phyloP scores from a whole-genome alignment of 371 early-diverging fungal species.

The Saksenaea oblongispora region DNA sequence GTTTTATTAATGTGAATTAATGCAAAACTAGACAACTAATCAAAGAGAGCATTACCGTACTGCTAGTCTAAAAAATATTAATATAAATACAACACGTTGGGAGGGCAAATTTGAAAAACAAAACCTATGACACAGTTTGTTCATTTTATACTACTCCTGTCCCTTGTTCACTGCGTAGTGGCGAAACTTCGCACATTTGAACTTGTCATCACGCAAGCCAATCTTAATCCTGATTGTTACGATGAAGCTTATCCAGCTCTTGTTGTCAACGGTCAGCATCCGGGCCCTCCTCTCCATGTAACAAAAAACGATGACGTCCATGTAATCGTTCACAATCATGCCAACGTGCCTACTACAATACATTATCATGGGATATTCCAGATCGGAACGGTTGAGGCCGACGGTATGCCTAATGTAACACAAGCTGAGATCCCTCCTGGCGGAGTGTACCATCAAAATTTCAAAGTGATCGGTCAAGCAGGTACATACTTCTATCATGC shows the following conservation, averaged over 20 bases:
- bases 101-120: not conserved
- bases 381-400: slow-evolving; percentile 33
- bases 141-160: not conserved
- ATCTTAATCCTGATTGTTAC: slow-evolving; percentile 33
- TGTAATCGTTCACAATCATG: slow-evolving; percentile 32
- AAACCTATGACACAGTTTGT: not conserved
- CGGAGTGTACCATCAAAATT: slow-evolving; percentile 24
- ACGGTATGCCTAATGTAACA: slow-evolving; percentile 48
- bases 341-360: slow-evolving; percentile 13
- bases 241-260: slow-evolving; percentile 10
- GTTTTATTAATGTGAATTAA: no score
- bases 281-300: slow-evolving; percentile 42
- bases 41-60: no score
- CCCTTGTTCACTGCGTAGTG: not conserved
- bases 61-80: no score
- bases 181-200: slow-evolving; percentile 16
- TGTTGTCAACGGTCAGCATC: slow-evolving; percentile 42
- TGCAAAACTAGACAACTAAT: no score
- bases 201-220: slow-evolving; percentile 10
- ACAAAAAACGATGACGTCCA: slow-evolving; percentile 32
- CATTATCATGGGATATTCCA: slow-evolving; percentile 53
- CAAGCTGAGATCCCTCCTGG: slow-evolving; percentile 42
- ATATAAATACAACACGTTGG: no score
- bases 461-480: slow-evolving; percentile 31
- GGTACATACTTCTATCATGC: slow-evolving; percentile 56